These are phyloP conservation scores for Candida andamanensis DNA, from an alignment of 805 yeast species.

Conservation along the genomic window DNA sequence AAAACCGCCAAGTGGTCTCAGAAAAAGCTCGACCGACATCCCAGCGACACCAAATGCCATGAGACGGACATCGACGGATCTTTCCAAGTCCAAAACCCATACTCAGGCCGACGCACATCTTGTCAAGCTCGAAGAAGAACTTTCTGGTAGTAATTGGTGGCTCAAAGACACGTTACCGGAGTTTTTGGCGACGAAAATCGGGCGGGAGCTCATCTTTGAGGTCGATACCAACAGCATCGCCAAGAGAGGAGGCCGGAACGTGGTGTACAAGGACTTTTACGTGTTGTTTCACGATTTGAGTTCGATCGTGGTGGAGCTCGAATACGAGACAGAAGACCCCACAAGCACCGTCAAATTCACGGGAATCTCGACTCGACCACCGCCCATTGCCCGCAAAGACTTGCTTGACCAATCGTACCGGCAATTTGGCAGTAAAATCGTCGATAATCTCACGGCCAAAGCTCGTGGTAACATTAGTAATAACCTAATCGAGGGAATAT, in stretches of 20 bases:
- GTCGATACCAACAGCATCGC: conserved; percentile 51
- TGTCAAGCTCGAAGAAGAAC: conserved; percentile 24
- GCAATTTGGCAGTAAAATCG: conserved; percentile 32
- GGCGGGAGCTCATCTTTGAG: conserved; percentile 55
- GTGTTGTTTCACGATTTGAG: conserved; percentile 70
- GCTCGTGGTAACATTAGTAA: conserved; percentile 6
- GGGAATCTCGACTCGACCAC: conserved; percentile 24
- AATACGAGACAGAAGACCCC: conserved; percentile 54
- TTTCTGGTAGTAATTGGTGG: conserved; percentile 57
- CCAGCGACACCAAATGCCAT: conserved; percentile 1
- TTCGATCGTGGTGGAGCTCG: conserved; percentile 54
- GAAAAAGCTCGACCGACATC: conserved; percentile 6
- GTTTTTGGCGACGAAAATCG: conserved; percentile 32
- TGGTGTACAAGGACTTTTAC: conserved; percentile 59
- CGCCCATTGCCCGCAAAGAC: conserved; percentile 45
- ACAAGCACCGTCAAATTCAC: conserved; percentile 38
- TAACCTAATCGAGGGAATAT: conserved; percentile 20
- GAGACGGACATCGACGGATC: conserved; percentile 14
- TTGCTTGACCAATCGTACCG: conserved; percentile 46
- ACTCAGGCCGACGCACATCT: conserved; percentile 25
- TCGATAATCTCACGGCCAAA: conserved; percentile 2
- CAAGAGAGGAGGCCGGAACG: conserved; percentile 53
- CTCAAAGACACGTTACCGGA: conserved; percentile 53
- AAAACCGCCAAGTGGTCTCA: no score
- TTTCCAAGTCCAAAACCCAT: conserved; percentile 11